Conservation (phyloP, 2,329 filamentous ascomycete genomes). For the Beauveria rudraprayagi region DNA sequence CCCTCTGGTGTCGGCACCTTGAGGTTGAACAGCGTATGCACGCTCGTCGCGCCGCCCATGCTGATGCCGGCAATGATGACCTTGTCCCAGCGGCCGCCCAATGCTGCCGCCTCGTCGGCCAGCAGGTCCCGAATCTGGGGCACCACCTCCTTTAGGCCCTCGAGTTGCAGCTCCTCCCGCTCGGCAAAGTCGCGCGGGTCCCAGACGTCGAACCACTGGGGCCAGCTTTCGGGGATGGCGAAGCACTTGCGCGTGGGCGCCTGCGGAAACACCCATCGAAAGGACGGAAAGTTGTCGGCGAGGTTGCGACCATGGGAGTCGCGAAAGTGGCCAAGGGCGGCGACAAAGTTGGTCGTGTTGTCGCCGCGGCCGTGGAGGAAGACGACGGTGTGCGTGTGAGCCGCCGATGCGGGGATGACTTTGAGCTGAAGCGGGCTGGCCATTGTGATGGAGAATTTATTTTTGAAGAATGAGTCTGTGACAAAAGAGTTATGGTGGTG, state of each 20-base stretch:
- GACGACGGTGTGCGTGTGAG: slow-evolving; percentile 34
- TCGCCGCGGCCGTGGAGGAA: slow-evolving; percentile 40
- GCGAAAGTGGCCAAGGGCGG: slow-evolving; percentile 22
- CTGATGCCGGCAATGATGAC: slow-evolving; percentile 39
- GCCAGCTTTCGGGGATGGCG: slow-evolving; percentile 16
- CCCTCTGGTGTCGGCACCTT: slow-evolving; percentile 14
- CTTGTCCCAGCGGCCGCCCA: slow-evolving; percentile 29
- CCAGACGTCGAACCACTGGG: slow-evolving; percentile 46
- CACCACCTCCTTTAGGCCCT: slow-evolving; percentile 33
- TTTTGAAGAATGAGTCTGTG: no score
- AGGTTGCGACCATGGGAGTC: slow-evolving; percentile 27
- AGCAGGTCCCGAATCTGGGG: slow-evolving; percentile 25
- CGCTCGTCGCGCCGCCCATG: slow-evolving; percentile 35
- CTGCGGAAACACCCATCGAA: slow-evolving; percentile 43
- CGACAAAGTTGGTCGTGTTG: slow-evolving; percentile 24
- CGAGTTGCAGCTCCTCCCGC: slow-evolving; percentile 33
- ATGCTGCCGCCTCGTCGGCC: slow-evolving; percentile 23
- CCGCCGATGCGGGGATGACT: neutral
- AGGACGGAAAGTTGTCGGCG: slow-evolving; percentile 32
- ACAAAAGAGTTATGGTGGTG: no score
- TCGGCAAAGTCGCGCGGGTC: slow-evolving; percentile 32
- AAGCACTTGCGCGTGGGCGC: slow-evolving; percentile 25
- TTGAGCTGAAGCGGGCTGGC: neutral
- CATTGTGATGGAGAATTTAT: neutral
- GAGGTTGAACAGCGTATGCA: slow-evolving; percentile 30